Conservation (phyloP, 2,329 filamentous ascomycete species). For the Bisporella sp. region DNA sequence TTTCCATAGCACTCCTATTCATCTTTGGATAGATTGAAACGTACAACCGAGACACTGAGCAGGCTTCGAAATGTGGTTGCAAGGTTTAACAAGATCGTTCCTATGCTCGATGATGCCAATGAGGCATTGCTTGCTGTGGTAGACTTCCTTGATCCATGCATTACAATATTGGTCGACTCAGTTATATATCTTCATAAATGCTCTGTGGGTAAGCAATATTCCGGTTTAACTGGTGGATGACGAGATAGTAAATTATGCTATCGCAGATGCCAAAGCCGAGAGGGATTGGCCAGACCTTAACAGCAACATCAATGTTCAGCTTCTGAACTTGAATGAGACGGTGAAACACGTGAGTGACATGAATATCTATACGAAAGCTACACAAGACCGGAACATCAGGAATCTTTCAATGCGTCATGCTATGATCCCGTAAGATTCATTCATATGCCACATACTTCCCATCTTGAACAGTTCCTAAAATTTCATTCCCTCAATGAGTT, state of each 20-base stretch:
- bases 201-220: background rate
- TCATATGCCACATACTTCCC: too few species aligned
- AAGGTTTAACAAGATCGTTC: conserved; percentile 1
- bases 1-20: background rate
- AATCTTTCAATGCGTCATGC: conserved; percentile 1
- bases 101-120: background rate
- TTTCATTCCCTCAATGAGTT: too few species aligned
- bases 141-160: conserved; percentile 2
- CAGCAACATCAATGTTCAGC: background rate
- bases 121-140: background rate
- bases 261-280: background rate
- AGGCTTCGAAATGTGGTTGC: background rate
- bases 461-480: too few species aligned
- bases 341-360: conserved; percentile 1
- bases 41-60: background rate
- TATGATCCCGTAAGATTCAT: background rate
- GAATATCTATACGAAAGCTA: background rate
- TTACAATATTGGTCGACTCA: background rate
- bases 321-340: background rate
- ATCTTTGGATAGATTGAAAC: background rate
- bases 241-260: background rate
- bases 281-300: conserved; percentile 3
- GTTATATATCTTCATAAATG: conserved; percentile 2
- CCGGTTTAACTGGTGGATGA: background rate
- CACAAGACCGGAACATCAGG: background rate